Evolutionary conservation across 2,329 filamentous ascomycete species (phyloP), one percentile per base, ranked within the genome.

Genomic region (Fusarium torulosum): DNA sequence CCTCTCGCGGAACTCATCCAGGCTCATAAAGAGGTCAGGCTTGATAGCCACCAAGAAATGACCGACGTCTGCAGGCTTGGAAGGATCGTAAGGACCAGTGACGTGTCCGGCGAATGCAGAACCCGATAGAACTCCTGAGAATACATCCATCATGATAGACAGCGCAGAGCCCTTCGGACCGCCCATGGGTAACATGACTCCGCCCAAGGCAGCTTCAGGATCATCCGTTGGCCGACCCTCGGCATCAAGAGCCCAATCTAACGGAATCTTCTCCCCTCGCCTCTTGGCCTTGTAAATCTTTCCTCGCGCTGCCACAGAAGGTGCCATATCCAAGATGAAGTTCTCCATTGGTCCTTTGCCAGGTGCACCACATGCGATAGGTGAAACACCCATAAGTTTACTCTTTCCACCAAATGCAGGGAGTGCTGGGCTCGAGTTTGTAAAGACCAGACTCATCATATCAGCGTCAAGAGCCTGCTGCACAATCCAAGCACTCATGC

Each of bases 141-240:
- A 95, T 3, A 96, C 90, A 74, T 96, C 92, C 93, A 96, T 96
- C 91, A 94, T 95, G 55, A 96, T 87, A 1, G 91, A 82, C 40
- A 96, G 76, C 0, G 86, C 93, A 3, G 90, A 92, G 0, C 93
- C 93, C 77, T 96, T 96, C 0, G 92, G 91, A 0, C 93, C 92
- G 4, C 92, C 92, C 90, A 96, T 94, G 0, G 92, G 92, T 20
- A 95, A 79, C 92, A 96, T 95, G 5, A 94, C 91, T 2, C 92
- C 92, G 33, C 88, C 86, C 11, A 96, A 79, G 0, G 92, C 93
- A 20, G 83, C 84, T 2, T 83, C 85, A 0, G 93, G 91, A 70
- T 96, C 91, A 56, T 91, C 86, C 0, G 91, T 93, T n/a, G 79
- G 83, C 14, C 81, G 81, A 0, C 92, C 92, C 17, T 94, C 85